Percentiles rank a stretch among this genome's conserved stretches.
Conservation (phyloP, 129 eudicot genomes). For the Escallonia herrerae region DNA sequence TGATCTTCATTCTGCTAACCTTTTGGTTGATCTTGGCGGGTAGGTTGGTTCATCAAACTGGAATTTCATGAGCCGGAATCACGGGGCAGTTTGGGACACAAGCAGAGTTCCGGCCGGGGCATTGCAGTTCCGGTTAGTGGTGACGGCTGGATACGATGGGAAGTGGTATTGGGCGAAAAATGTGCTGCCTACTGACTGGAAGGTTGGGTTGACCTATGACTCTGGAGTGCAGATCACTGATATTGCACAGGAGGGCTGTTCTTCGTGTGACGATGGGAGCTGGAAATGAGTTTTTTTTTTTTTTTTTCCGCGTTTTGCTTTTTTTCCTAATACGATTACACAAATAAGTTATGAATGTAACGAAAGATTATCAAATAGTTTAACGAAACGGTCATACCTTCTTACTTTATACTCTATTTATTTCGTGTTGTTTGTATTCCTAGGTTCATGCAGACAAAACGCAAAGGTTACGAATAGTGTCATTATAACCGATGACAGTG, state of each 20-base stretch:
- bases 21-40: not conserved
- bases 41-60: constrained; percentile 68
- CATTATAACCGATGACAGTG: too few relatives aligned
- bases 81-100: constrained; percentile 90
- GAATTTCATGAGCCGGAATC: constrained; percentile 46
- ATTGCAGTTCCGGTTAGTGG: constrained; percentile 57
- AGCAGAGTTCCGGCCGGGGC: constrained; percentile 50
- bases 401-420: too few relatives aligned
- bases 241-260: constrained; percentile 72
- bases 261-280: constrained; percentile 43
- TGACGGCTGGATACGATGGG: constrained; percentile 66
- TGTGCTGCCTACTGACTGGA: constrained; percentile 72
- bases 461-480: too few relatives aligned
- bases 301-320: not conserved
- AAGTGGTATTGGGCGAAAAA: constrained; percentile 48
- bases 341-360: not conserved
- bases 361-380: constrained; percentile 7
- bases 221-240: constrained; percentile 62
- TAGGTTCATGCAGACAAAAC: too few relatives aligned
- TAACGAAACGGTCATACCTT: not conserved
- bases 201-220: constrained; percentile 51
- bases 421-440: too few relatives aligned
- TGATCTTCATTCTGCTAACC: too few relatives aligned
- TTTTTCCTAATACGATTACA: not conserved
- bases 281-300: constrained; percentile 29